These are phyloP conservation scores for Dothistroma septosporum DNA, from an alignment of 2,329 filamentous ascomycete genomes.

Conservation along the genomic window DNA sequence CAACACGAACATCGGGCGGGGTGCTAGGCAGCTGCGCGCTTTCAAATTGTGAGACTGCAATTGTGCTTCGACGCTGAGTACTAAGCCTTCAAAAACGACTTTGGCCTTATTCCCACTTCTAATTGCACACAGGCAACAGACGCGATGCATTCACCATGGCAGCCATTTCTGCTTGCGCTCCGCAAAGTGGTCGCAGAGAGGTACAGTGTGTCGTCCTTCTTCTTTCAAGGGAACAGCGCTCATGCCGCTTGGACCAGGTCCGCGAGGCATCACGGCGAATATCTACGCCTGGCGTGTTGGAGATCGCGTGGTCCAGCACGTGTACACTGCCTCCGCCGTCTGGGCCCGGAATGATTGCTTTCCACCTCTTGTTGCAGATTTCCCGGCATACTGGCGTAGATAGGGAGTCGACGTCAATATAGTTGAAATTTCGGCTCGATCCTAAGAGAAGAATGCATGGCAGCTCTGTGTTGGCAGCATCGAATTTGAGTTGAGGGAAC, in stretches of 20 bases:
- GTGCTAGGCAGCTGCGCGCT: neutral
- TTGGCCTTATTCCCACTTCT: neutral
- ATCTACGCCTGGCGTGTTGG: conserved; percentile 1
- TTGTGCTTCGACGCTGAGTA: neutral
- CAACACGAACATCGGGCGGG: neutral
- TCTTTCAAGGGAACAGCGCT: neutral
- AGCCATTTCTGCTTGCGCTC: neutral
- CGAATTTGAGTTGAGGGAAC: neutral
- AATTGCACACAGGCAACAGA: neutral
- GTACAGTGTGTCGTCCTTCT: neutral
- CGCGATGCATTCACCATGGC: neutral
- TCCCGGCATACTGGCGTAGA: neutral
- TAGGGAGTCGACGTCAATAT: conserved; percentile 2
- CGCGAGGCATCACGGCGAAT: neutral
- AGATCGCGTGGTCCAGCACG: neutral
- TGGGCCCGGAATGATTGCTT: neutral
- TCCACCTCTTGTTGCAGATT: neutral
- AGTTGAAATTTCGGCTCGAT: neutral
- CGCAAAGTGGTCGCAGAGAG: neutral
- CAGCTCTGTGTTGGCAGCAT: conserved; percentile 3
- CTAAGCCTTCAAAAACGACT: neutral
- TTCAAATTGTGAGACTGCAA: neutral
- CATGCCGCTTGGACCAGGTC: neutral
- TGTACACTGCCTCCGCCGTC: neutral
- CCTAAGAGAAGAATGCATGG: neutral